Percentiles rank a stretch among this genome's conserved stretches.
Conservation (phyloP, 148 eudicot genomes). For the Camellia sinensis region DNA sequence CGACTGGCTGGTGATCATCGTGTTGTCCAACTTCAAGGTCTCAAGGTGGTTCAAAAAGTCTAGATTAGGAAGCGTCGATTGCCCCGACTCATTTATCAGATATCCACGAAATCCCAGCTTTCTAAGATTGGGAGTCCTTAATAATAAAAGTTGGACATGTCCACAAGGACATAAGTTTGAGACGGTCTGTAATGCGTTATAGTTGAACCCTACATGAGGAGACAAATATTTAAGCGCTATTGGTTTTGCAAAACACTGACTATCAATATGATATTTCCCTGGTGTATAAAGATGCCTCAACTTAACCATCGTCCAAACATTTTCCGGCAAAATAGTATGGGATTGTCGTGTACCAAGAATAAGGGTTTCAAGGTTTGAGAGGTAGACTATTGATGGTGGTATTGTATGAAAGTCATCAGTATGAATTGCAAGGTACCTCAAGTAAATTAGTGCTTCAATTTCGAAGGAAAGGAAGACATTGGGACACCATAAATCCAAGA, state of each 20-base stretch:
- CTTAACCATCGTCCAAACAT: too few species aligned
- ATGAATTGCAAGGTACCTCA: too few species aligned
- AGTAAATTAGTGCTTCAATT: too few species aligned
- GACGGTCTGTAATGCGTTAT: background rate
- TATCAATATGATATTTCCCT: background rate
- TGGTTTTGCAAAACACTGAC: background rate
- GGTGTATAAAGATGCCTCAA: background rate
- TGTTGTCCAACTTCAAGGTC: background rate
- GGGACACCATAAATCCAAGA: too few species aligned
- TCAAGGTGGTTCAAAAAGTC: background rate
- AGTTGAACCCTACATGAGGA: background rate
- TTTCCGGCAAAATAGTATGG: too few species aligned
- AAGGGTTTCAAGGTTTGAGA: too few species aligned
- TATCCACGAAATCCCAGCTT: background rate
- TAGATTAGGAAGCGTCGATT: background rate
- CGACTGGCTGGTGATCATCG: too few species aligned
- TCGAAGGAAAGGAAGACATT: too few species aligned
- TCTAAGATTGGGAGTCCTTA: background rate
- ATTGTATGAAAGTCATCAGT: too few species aligned
- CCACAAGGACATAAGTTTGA: background rate
- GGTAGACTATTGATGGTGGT: too few species aligned
- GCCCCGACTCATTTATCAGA: background rate
- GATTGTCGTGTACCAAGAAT: too few species aligned
- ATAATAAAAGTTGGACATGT: background rate
- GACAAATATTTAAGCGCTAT: background rate